Base-by-base conservation (phyloP, 169 alveolate species). In the Plasmodium gallinaceum region DNA sequence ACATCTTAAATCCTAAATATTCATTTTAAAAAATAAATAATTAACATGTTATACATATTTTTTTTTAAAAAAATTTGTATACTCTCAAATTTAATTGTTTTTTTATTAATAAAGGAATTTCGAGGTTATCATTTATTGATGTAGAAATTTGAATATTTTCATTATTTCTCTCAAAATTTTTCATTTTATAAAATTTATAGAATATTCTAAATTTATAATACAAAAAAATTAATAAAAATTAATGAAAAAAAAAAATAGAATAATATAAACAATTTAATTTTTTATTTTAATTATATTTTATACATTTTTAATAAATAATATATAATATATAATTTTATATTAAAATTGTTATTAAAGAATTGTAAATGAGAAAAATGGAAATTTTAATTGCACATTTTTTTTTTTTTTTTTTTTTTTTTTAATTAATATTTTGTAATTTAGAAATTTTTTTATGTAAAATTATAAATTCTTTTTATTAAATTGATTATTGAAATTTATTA, bases 1-100 rank as follows among this genome's bases (percentile, higher is more conserved):
- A 24, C 73, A 60, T 69, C 76, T 78, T 78, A 78, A 64, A 78
- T 78, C 78, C 88, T 66, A 46, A 54, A 16, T 22, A 54, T 14
- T 12, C 7, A 54, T 54, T 18, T 18, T 54, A 54, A 54, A 54
- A 32, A 32, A 32, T 32, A 32, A n/a, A 46, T 64, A 60, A 37
- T 42, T 60, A 58, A 16, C 18, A 18, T 43, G 16, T 37, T 71
- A n/a, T 8, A 0, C 14, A 26, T 74, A n/a, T 64, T 61, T 9
- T 12, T 18, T 66, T 20, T 45, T 10, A 32, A 58, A 14, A 18
- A 57, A 16, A 48, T 74, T 45, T 18, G 14, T 60, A 46, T 83
- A 83, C 91, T 66, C 83, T 83, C 60, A 83, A 57, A 68, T 48
- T 61, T 60, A 83, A 83, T 66, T 83, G 70, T 60, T 83, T 83